Conservation (phyloP, 352 stramenopile species). For the Phytopythium aichiense region DNA sequence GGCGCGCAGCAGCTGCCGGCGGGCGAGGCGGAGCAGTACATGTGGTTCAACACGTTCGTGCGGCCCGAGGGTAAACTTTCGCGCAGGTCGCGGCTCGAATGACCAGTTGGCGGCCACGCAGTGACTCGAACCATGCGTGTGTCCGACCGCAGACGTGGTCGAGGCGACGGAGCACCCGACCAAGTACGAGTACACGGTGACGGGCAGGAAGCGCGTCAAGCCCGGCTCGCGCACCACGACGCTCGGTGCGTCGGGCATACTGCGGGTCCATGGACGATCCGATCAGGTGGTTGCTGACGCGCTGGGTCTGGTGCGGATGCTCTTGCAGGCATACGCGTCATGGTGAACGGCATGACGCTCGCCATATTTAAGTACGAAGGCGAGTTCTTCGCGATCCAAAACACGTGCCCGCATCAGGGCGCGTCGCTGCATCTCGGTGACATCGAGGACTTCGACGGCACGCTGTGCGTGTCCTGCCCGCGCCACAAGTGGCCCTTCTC, state of each 20-base stretch:
- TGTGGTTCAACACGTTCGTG: slow-evolving; percentile 69
- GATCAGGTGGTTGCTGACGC: not conserved
- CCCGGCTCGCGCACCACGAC: slow-evolving; percentile 45
- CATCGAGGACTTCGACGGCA: slow-evolving; percentile 81
- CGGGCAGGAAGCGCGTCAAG: slow-evolving; percentile 70
- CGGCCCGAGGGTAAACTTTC: slow-evolving; percentile 57
- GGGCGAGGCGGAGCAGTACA: slow-evolving; percentile 23
- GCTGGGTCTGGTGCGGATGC: not conserved
- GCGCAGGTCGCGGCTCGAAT: not conserved
- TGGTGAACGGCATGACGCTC: slow-evolving; percentile 63
- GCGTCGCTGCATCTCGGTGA: slow-evolving; percentile 80
- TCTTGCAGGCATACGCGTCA: slow-evolving; percentile 42
- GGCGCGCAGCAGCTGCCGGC: slow-evolving; percentile 9
- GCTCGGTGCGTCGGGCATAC: slow-evolving; percentile 35
- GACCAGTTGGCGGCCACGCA: not conserved
- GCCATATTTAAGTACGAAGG: slow-evolving; percentile 81
- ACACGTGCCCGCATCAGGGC: slow-evolving; percentile 75
- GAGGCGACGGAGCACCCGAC: slow-evolving; percentile 64
- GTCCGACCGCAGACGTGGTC: slow-evolving; percentile 47
- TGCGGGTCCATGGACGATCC: not conserved
- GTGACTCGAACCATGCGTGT: slow-evolving; percentile 6
- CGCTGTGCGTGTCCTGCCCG: slow-evolving; percentile 66
- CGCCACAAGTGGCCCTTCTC: slow-evolving; percentile 83
- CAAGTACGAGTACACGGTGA: slow-evolving; percentile 76
- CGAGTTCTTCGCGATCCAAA: slow-evolving; percentile 69